Evolutionary conservation across 768 basidiomycete genomes (phyloP).

Genomic region (Auricularia heimuer): DNA sequence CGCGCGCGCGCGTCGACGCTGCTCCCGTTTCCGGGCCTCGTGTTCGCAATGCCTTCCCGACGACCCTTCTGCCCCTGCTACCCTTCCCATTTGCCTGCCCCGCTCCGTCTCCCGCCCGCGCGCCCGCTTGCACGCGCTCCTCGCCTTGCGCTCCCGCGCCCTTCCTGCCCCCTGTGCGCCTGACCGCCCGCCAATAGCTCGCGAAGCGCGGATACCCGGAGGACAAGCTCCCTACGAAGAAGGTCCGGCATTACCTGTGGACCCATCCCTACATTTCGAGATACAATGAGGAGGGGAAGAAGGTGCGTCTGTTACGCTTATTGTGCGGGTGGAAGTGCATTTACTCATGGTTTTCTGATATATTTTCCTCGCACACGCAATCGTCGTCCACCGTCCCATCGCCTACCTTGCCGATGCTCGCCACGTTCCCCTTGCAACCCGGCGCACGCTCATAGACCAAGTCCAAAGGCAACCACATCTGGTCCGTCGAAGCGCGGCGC

Average conservation of each 20-base stretch:
- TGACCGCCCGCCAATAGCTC: constrained; percentile 36
- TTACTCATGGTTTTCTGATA: no score
- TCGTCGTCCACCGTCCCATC: no score
- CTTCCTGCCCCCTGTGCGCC: not conserved
- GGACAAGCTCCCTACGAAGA: constrained; percentile 94
- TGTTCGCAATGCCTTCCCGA: not conserved
- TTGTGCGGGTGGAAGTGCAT: not conserved
- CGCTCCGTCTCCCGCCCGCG: no score
- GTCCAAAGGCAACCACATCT: constrained; percentile 98
- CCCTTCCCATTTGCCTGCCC: no score
- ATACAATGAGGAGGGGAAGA: constrained; percentile 98
- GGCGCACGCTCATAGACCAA: constrained; percentile 20
- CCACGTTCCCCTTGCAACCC: no score
- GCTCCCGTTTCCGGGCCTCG: not conserved
- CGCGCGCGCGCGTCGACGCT: not conserved
- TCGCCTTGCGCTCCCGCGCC: no score
- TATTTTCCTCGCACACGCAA: no score
- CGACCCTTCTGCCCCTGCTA: not conserved
- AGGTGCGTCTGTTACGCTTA: not conserved
- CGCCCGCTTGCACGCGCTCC: no score
- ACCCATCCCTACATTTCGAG: no score
- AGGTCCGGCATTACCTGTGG: constrained; percentile 38
- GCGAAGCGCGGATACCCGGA: constrained; percentile 80
- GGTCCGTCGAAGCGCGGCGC: constrained; percentile 96
- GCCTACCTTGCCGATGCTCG: no score